These are phyloP conservation scores for Cenchrus purpureus DNA, from an alignment of 176 grass and related monocot species.

Conservation along the genomic window DNA sequence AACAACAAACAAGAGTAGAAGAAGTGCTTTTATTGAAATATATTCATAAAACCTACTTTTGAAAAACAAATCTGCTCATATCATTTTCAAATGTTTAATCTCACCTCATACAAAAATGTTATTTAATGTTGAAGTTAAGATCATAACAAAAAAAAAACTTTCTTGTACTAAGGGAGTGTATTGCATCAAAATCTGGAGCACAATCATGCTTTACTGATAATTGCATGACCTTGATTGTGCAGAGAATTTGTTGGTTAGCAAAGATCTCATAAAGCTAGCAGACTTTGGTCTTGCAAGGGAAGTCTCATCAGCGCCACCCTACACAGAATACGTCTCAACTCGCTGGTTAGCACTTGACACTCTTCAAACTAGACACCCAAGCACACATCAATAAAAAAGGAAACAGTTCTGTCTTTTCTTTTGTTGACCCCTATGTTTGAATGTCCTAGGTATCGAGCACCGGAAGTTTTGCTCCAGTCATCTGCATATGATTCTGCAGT, in stretches of 20 bases:
- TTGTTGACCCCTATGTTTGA: conserved; percentile 41
- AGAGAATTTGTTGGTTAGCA: conserved; percentile 98
- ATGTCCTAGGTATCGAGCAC: conserved; percentile 88
- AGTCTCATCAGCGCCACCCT: conserved; percentile 83
- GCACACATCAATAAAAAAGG: neutral
- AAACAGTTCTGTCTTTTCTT: conserved; percentile 19
- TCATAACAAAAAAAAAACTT: neutral
- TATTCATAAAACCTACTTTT: neutral
- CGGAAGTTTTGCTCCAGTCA: conserved; percentile 95
- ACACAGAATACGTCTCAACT: conserved; percentile 99
- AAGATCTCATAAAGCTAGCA: conserved; percentile 89
- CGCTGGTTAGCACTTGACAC: conserved; percentile 59
- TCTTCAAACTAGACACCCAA: neutral
- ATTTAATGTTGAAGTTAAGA: neutral
- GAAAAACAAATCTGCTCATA: neutral
- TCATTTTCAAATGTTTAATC: conserved; percentile 6
- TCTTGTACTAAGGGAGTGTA: neutral
- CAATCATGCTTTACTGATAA: conserved; percentile 16
- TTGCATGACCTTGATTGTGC: conserved; percentile 25
- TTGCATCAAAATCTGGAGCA: neutral
- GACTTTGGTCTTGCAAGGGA: conserved; percentile 98
- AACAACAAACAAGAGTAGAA: neutral
- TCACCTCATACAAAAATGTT: neutral
- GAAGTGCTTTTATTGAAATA: neutral
- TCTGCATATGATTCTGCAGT: conserved; percentile 90